Evolutionary conservation across 768 basidiomycete species (phyloP).

Genomic region (Lyophyllum shimeji): DNA sequence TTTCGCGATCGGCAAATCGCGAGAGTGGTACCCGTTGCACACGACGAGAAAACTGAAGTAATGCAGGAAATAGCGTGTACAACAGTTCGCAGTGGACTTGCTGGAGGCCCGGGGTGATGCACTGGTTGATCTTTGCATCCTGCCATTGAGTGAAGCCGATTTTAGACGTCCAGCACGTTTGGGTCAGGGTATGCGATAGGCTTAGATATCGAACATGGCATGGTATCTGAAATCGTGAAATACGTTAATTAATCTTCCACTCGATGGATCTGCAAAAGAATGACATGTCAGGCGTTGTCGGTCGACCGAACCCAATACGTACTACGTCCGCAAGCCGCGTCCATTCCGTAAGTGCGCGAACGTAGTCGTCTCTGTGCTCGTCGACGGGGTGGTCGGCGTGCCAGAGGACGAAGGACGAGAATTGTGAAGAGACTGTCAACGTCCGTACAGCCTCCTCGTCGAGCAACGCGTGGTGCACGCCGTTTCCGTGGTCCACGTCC

Average conservation of each 20-base stretch:
- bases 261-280: conserved; percentile 20
- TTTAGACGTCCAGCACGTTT: too few species aligned
- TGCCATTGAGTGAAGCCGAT: too few species aligned
- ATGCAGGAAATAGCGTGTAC: too few species aligned
- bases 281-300: neutral
- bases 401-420: conserved; percentile 75
- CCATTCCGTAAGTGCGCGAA: conserved; percentile 71
- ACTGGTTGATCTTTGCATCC: too few species aligned
- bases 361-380: conserved; percentile 70
- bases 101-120: too few species aligned
- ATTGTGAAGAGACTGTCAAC: conserved; percentile 51
- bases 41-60: too few species aligned
- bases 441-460: conserved; percentile 27
- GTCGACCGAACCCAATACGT: conserved; percentile 9
- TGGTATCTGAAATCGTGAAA: neutral
- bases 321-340: conserved; percentile 64
- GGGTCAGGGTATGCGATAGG: neutral
- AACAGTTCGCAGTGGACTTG: too few species aligned
- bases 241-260: neutral
- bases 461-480: conserved; percentile 22
- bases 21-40: too few species aligned
- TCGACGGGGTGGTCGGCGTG: conserved; percentile 71
- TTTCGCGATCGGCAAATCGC: too few species aligned
- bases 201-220: neutral
- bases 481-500: conserved; percentile 27